Percentiles rank a stretch among this genome's conserved stretches.
Evolutionary conservation across 345 rosid genomes (phyloP).

Genomic region (Lenwebbia sp.): DNA sequence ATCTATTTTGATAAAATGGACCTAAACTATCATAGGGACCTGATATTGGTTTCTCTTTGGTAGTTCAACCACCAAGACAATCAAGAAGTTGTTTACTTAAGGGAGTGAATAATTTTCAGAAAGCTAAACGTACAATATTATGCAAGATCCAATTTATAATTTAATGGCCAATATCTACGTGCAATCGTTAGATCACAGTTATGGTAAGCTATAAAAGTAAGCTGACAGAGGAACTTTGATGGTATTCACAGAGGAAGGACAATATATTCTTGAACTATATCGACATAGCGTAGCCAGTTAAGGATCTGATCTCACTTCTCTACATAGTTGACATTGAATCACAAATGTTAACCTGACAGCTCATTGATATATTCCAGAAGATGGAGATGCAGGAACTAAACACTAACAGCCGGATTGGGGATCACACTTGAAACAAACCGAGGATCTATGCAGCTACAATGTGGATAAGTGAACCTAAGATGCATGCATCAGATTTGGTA

Average conservation of each 20-base stretch:
- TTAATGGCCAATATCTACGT: background rate
- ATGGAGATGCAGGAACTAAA: background rate
- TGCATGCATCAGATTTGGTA: background rate
- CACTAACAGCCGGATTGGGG: background rate
- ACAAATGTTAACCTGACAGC: background rate
- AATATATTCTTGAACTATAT: background rate
- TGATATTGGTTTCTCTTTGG: background rate
- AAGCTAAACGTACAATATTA: background rate
- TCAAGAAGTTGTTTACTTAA: background rate
- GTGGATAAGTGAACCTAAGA: background rate
- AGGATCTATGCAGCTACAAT: background rate
- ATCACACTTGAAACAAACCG: background rate
- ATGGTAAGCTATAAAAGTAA: background rate
- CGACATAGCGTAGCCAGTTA: background rate
- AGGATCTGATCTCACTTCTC: background rate
- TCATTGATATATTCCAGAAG: background rate
- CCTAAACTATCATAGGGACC: background rate
- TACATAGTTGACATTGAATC: background rate
- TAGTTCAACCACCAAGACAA: background rate
- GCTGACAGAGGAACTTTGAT: background rate
- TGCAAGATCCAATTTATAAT: background rate
- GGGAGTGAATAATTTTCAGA: background rate
- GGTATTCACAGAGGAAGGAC: background rate
- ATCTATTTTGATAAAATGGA: background rate
- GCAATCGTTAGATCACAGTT: background rate